Evolutionary conservation across 768 basidiomycete genomes (phyloP).

Genomic region (Russula sp.): DNA sequence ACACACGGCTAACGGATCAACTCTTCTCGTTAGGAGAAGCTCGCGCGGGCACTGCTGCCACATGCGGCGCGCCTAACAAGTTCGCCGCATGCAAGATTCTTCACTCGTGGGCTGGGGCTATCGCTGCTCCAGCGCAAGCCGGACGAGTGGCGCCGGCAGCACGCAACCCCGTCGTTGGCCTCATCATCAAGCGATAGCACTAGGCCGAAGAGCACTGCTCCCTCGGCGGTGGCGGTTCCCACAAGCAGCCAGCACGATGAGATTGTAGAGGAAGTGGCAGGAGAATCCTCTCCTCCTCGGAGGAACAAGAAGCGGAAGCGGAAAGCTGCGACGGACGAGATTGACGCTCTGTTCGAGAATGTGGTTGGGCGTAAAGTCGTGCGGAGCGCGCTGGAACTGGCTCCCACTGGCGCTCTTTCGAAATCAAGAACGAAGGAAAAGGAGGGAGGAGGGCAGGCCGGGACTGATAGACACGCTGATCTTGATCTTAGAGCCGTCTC

Average conservation of each 20-base stretch:
- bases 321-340: constrained; percentile 51
- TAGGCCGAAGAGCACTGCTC: neutral
- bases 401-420: neutral
- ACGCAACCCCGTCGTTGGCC: no score
- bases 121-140: no score
- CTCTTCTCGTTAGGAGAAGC: constrained; percentile 62
- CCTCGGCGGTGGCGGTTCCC: neutral
- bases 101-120: constrained; percentile 70
- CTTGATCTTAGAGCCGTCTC: constrained; percentile 46
- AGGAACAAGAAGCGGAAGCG: constrained; percentile 40
- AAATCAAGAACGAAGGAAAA: neutral
- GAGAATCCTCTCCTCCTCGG: neutral
- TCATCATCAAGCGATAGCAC: neutral
- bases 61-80: constrained; percentile 41
- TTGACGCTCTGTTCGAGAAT: constrained; percentile 62
- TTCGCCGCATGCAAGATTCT: constrained; percentile 84
- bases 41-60: constrained; percentile 70
- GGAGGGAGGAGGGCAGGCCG: neutral
- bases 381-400: constrained; percentile 39
- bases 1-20: neutral
- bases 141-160: no score
- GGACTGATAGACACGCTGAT: constrained; percentile 24
- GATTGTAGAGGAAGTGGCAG: neutral
- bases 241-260: neutral
- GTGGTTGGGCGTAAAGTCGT: constrained; percentile 52